These are phyloP conservation scores for Chalara sp. DNA, from an alignment of 2,329 filamentous ascomycete species.

Conservation along the genomic window DNA sequence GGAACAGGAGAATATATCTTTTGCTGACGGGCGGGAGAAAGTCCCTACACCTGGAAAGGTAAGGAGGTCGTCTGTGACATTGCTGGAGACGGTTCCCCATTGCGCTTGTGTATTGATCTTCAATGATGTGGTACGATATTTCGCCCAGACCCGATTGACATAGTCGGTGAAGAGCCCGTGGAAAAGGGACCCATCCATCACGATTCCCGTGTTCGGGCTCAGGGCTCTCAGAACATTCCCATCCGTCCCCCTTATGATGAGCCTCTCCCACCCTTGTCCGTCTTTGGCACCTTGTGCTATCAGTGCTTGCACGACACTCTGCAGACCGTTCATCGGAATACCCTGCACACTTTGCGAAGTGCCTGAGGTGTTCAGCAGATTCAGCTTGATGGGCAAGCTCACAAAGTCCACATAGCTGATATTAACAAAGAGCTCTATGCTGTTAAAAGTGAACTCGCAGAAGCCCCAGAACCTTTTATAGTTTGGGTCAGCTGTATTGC, in stretches of 20 bases:
- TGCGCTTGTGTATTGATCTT: conserved; percentile 58
- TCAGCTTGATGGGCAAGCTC: conserved; percentile 52
- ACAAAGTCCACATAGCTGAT: conserved; percentile 75
- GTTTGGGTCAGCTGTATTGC: conserved; percentile 58
- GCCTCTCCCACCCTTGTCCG: conserved; percentile 53
- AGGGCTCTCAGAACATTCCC: conserved; percentile 33
- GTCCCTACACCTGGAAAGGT: conserved; percentile 35
- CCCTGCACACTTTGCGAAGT: conserved; percentile 46
- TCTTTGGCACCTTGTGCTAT: conserved; percentile 48
- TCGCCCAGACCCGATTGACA: conserved; percentile 36
- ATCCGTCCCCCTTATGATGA: conserved; percentile 30
- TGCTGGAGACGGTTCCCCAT: conserved; percentile 45
- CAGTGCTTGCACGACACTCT: conserved; percentile 46
- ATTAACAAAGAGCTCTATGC: conserved; percentile 55
- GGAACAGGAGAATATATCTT: conserved; percentile 62
- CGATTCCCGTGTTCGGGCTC: conserved; percentile 33
- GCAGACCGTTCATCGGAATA: conserved; percentile 46
- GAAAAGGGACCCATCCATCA: conserved; percentile 37
- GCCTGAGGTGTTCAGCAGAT: conserved; percentile 37
- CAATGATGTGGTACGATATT: conserved; percentile 35
- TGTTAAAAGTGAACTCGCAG: conserved; percentile 63
- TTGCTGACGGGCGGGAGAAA: conserved; percentile 50
- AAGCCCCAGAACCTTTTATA: conserved; percentile 58
- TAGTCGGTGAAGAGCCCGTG: conserved; percentile 38
- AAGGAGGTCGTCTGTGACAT: conserved; percentile 29